Conservation (phyloP, 2,329 filamentous ascomycete genomes). For the Aspergillus neoniger region DNA sequence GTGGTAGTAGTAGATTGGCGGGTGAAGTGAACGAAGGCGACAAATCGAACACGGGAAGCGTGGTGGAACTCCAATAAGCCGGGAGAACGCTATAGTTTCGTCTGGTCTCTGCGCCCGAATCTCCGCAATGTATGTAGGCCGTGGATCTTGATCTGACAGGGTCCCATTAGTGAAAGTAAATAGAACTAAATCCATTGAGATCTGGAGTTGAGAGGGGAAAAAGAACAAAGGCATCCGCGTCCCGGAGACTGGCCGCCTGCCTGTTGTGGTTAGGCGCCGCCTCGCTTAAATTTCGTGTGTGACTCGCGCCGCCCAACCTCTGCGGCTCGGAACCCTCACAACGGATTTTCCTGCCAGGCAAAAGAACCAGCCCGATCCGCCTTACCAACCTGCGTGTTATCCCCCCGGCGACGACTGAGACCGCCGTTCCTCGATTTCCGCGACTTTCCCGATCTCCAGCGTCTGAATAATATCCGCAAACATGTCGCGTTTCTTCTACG, state of each 20-base stretch:
- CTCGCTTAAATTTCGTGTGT: conserved; percentile 52
- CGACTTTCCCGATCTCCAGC: conserved; percentile 22
- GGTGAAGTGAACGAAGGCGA: no score
- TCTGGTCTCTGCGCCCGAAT: no score
- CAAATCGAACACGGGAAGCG: no score
- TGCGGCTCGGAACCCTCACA: conserved; percentile 32
- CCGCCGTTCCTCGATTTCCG: conserved; percentile 25
- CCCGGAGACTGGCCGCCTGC: conserved; percentile 21
- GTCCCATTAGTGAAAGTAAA: no score
- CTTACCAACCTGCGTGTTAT: conserved; percentile 17
- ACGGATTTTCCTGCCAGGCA: conserved; percentile 27
- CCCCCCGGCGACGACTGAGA: conserved; percentile 19
- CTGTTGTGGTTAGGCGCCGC: conserved; percentile 38
- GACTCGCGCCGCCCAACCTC: conserved; percentile 33
- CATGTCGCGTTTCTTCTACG: conserved; percentile 98
- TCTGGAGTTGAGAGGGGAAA: conserved; percentile 6
- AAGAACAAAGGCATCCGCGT: conserved; percentile 4
- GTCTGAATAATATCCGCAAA: conserved; percentile 43
- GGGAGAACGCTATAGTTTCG: no score
- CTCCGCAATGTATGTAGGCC: neutral
- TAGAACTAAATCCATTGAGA: no score
- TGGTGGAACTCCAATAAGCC: no score
- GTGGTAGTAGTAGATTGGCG: no score
- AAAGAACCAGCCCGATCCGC: conserved; percentile 14
- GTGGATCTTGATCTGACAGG: neutral